Percentiles rank a stretch among this genome's conserved stretches.
Conservation (phyloP, 306 rosid genomes). For the Erythrophleum fordii region DNA sequence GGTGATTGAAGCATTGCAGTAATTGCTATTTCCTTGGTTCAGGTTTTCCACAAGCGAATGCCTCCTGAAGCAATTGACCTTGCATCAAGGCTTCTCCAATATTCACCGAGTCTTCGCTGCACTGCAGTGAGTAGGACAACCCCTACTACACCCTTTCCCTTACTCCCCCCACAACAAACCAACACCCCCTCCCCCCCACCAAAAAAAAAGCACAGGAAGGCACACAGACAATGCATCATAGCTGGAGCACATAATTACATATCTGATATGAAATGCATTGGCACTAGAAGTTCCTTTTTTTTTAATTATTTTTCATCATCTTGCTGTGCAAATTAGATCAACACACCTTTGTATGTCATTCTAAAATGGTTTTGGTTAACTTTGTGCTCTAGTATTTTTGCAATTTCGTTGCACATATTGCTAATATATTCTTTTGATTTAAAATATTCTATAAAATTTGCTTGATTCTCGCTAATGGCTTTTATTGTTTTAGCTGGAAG, state of each 20-base stretch:
- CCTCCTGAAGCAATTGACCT: slow-evolving; percentile 96
- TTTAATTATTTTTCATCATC: no score
- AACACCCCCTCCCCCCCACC: not conserved
- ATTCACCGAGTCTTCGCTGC: slow-evolving; percentile 89
- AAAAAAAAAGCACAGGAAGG: not conserved
- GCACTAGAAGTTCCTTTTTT: not conserved
- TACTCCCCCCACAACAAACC: no score
- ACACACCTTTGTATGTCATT: not conserved
- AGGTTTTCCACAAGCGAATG: slow-evolving; percentile 89
- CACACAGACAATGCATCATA: not conserved
- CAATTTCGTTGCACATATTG: not conserved
- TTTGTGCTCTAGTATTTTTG: not conserved
- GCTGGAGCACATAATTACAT: not conserved
- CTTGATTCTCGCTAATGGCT: slow-evolving; percentile 21
- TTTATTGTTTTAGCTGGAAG: slow-evolving; percentile 71
- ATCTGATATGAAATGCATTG: not conserved
- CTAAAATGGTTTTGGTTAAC: not conserved
- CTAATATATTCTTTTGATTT: not conserved
- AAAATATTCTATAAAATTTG: not conserved
- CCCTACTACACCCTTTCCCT: not conserved
- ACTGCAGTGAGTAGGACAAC: slow-evolving; percentile 72
- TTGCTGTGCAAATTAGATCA: no score
- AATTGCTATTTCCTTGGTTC: slow-evolving; percentile 36
- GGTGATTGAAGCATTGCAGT: slow-evolving; percentile 11
- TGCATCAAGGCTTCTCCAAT: slow-evolving; percentile 90